A percentile compares a stretch with the other conserved stretches of the same genome.
Conservation (phyloP, 139 green algal genomes). For the Yamagishiella unicocca region DNA sequence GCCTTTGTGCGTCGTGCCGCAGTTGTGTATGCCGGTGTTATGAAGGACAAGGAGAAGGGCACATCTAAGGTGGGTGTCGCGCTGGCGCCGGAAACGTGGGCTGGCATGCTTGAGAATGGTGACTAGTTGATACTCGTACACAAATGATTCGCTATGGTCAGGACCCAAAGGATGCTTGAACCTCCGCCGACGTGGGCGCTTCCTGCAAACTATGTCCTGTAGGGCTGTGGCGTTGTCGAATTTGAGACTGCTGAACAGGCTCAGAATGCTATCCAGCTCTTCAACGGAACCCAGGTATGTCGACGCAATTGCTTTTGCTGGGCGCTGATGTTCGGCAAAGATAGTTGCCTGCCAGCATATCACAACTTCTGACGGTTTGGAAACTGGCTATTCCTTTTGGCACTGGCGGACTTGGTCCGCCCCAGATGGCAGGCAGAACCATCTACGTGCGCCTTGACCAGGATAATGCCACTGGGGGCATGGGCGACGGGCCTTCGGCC, state of each 20-base stretch:
- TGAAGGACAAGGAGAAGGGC: constrained; percentile 62
- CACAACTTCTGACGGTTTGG: too few relatives aligned
- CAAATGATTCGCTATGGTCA: too few relatives aligned
- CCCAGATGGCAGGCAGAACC: constrained; percentile 47
- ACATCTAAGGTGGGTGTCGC: constrained; percentile 50
- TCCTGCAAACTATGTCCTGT: too few relatives aligned
- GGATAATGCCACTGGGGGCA: constrained; percentile 45
- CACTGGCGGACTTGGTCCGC: neutral
- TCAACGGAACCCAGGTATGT: constrained; percentile 73
- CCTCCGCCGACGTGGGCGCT: too few relatives aligned
- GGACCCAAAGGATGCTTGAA: neutral
- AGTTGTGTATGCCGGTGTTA: constrained; percentile 56
- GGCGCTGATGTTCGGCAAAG: too few relatives aligned
- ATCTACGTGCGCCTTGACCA: constrained; percentile 55
- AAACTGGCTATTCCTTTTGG: too few relatives aligned
- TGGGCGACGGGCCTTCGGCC: constrained; percentile 24
- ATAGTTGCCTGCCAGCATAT: too few relatives aligned
- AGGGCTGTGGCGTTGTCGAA: constrained; percentile 88
- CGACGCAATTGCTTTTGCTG: too few relatives aligned
- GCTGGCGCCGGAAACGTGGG: too few relatives aligned
- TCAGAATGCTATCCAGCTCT: constrained; percentile 71
- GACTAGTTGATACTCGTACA: too few relatives aligned
- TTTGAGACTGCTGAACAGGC: constrained; percentile 80
- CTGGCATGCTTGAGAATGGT: too few relatives aligned
- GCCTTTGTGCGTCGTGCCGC: neutral